Conservation (phyloP, 257 asterid species). For the Salvia rosmarinus region DNA sequence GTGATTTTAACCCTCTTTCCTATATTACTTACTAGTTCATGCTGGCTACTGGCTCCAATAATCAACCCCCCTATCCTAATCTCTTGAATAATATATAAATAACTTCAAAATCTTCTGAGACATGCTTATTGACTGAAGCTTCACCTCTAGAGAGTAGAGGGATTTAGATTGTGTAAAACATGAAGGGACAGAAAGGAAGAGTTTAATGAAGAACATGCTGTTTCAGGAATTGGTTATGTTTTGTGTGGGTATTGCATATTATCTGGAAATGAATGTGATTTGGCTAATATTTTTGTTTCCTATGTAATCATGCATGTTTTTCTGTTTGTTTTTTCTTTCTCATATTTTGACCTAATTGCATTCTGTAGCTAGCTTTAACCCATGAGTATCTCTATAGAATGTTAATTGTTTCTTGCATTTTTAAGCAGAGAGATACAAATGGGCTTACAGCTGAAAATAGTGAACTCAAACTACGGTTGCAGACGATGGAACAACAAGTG, state of each 20-base stretch:
- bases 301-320: slow-evolving; percentile 16
- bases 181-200: neutral
- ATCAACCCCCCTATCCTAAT: neutral
- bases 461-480: slow-evolving; percentile 90
- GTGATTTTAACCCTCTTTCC: slow-evolving; percentile 41
- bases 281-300: slow-evolving; percentile 3
- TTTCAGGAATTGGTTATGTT: neutral
- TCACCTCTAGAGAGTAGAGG: slow-evolving; percentile 12
- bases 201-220: slow-evolving; percentile 8
- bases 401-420: slow-evolving; percentile 28
- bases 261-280: slow-evolving; percentile 9
- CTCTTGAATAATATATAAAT: slow-evolving; percentile 14
- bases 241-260: neutral
- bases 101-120: neutral
- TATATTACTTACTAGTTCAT: neutral
- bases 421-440: slow-evolving; percentile 85
- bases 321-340: slow-evolving; percentile 21
- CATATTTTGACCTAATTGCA: neutral
- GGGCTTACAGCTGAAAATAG: slow-evolving; percentile 87
- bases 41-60: slow-evolving; percentile 20
- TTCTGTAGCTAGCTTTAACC: neutral
- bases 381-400: slow-evolving; percentile 8
- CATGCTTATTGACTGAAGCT: neutral
- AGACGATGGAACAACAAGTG: slow-evolving; percentile 93
- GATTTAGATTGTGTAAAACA: slow-evolving; percentile 1